These are phyloP conservation scores for Tetrapisispora fleetii DNA, from an alignment of 805 yeast genomes.

Conservation along the genomic window DNA sequence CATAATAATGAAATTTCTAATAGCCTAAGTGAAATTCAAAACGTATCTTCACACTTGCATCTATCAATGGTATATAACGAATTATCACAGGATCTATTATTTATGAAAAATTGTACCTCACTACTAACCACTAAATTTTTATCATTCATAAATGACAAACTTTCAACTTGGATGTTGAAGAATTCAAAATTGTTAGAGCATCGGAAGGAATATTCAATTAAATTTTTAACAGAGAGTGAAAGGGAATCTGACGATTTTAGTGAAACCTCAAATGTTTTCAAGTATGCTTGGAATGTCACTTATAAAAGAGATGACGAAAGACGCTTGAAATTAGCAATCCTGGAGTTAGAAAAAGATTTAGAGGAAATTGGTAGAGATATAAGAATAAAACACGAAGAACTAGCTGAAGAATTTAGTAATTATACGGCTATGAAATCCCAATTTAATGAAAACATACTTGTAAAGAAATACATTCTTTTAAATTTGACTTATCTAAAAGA, in stretches of 20 bases:
- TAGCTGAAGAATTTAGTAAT: constrained; percentile 55
- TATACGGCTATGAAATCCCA: constrained; percentile 43
- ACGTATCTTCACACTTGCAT: background rate
- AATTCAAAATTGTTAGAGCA: constrained; percentile 34
- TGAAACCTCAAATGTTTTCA: background rate
- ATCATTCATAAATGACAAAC: constrained; percentile 26
- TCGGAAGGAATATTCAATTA: constrained; percentile 24
- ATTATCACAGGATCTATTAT: constrained; percentile 4
- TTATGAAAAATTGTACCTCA: constrained; percentile 13
- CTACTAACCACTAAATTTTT: constrained; percentile 26
- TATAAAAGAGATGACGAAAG: constrained; percentile 37
- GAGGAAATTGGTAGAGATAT: constrained; percentile 38
- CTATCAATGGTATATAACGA: background rate
- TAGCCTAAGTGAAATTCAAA: background rate
- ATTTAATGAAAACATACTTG: constrained; percentile 22
- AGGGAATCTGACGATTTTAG: background rate
- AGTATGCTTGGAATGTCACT: constrained; percentile 26
- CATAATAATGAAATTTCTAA: background rate
- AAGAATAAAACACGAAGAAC: constrained; percentile 44
- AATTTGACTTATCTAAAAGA: background rate
- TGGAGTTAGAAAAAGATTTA: constrained; percentile 35
- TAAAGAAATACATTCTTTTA: constrained; percentile 6
- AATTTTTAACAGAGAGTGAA: constrained; percentile 19
- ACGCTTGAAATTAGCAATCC: constrained; percentile 32
- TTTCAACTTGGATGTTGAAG: constrained; percentile 37